Percentiles rank a stretch among this genome's conserved stretches.
phyloP scores from a whole-genome alignment of 345 rosid species.

The Durio zibethinus region DNA sequence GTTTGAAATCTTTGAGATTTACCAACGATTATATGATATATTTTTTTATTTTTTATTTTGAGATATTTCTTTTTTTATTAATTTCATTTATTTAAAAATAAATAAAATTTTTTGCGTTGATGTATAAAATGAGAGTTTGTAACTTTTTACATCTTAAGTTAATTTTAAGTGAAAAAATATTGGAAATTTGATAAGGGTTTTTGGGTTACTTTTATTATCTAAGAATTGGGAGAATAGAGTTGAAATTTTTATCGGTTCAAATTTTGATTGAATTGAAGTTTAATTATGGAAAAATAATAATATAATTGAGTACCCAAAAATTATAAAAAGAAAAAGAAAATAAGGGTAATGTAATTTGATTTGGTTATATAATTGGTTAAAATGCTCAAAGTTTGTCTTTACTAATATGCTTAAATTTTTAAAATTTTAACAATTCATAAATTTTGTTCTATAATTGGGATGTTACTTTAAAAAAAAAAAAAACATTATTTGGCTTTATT shows the following conservation, averaged over 20 bases:
- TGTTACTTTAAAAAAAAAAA: too few relatives aligned
- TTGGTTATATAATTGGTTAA: not conserved
- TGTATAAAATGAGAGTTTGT: not conserved
- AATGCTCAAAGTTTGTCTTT: not conserved
- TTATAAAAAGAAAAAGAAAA: not conserved
- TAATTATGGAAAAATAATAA: not conserved
- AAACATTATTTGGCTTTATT: too few relatives aligned
- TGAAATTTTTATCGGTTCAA: not conserved
- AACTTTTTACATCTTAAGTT: constrained; percentile 4
- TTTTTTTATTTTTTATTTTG: too few relatives aligned
- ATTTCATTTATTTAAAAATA: too few relatives aligned
- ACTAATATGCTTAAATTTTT: not conserved
- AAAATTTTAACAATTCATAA: not conserved
- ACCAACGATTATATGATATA: too few relatives aligned
- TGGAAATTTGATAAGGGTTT: not conserved
- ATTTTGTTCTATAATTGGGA: not conserved
- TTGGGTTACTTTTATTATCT: not conserved
- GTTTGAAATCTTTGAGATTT: too few relatives aligned
- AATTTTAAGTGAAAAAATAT: not conserved
- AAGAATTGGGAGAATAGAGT: not conserved
- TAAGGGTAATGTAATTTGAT: not conserved
- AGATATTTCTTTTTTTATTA: too few relatives aligned
- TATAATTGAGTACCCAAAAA: not conserved
- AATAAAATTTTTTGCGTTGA: not conserved
- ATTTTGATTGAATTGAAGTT: not conserved